Percentiles rank a stretch among this genome's conserved stretches.
phyloP scores from a whole-genome alignment of 1,284 basidiomycete species.

The Erythrobasidium hasegawianum region DNA sequence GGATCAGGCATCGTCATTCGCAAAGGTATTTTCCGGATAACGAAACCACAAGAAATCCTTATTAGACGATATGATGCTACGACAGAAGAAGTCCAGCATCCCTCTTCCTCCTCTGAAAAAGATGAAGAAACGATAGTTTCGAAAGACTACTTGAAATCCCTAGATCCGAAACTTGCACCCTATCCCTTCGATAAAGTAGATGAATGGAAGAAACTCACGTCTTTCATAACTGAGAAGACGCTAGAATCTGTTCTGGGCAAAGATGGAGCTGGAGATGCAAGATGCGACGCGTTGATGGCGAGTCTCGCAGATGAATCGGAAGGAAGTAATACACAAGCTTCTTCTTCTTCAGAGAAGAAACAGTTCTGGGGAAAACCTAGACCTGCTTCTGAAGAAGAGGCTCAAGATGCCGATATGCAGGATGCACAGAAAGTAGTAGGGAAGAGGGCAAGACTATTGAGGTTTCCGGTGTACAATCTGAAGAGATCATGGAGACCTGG shows the following conservation, averaged over 20 bases:
- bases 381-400: conserved; percentile 7
- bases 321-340: conserved; percentile 7
- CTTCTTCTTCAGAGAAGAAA: conserved; percentile 13
- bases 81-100: neutral
- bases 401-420: neutral
- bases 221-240: conserved; percentile 42
- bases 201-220: conserved; percentile 48
- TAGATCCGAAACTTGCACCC: conserved; percentile 51
- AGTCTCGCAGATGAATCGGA: conserved; percentile 35
- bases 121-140: conserved; percentile 39
- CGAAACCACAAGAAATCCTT: conserved; percentile 18
- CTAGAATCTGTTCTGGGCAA: conserved; percentile 46
- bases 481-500: conserved; percentile 51
- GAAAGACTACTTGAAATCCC: conserved; percentile 49
- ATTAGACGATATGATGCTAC: conserved; percentile 15
- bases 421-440: conserved; percentile 13
- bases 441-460: conserved; percentile 36
- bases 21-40: conserved; percentile 38
- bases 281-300: conserved; percentile 43
- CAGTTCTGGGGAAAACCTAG: conserved; percentile 36
- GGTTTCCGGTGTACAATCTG: conserved; percentile 49
- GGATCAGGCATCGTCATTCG: conserved; percentile 35
- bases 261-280: conserved; percentile 46
- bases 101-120: neutral
- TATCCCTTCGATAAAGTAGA: conserved; percentile 49